A percentile compares a stretch with the other conserved stretches of the same genome.
Evolutionary conservation across 768 basidiomycete species (phyloP).

Genomic region (Melanogaster broomeanus): DNA sequence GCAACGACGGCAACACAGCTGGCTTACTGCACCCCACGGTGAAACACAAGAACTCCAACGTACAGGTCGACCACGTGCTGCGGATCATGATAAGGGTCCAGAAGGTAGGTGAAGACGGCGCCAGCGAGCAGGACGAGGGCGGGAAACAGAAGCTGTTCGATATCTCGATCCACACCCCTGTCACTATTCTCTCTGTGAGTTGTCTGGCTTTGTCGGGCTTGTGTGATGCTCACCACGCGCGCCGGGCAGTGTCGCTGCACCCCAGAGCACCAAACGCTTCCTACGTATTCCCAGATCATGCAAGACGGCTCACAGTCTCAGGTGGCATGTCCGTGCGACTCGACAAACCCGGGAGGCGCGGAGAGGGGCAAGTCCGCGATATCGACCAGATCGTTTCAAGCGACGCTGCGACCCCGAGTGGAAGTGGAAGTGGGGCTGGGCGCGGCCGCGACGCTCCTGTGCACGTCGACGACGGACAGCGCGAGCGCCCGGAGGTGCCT

Average conservation of each 20-base stretch:
- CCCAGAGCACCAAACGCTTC: slow-evolving; percentile 76
- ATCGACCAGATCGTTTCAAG: slow-evolving; percentile 30
- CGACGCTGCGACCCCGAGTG: slow-evolving; percentile 31
- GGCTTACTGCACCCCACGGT: slow-evolving; percentile 70
- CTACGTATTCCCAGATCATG: slow-evolving; percentile 59
- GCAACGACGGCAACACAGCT: neutral
- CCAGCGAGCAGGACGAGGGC: slow-evolving; percentile 55
- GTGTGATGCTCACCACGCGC: neutral
- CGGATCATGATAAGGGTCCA: slow-evolving; percentile 85
- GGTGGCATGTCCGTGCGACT: slow-evolving; percentile 47
- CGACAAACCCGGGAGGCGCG: neutral
- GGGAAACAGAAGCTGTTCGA: slow-evolving; percentile 83
- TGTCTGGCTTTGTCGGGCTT: neutral
- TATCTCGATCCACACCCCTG: slow-evolving; percentile 83
- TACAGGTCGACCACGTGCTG: slow-evolving; percentile 72
- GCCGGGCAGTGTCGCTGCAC: slow-evolving; percentile 75
- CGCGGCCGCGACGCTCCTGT: neutral
- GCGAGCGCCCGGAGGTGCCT: slow-evolving; percentile 1
- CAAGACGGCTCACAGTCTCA: slow-evolving; percentile 7
- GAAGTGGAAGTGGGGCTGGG: neutral
- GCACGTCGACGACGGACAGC: neutral
- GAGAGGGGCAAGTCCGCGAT: neutral
- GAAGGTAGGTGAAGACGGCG: slow-evolving; percentile 65
- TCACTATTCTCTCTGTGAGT: slow-evolving; percentile 86
- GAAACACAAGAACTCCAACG: slow-evolving; percentile 63